Base-by-base conservation (phyloP, 2,329 filamentous ascomycete species). In the Tolypocladium sp. region DNA sequence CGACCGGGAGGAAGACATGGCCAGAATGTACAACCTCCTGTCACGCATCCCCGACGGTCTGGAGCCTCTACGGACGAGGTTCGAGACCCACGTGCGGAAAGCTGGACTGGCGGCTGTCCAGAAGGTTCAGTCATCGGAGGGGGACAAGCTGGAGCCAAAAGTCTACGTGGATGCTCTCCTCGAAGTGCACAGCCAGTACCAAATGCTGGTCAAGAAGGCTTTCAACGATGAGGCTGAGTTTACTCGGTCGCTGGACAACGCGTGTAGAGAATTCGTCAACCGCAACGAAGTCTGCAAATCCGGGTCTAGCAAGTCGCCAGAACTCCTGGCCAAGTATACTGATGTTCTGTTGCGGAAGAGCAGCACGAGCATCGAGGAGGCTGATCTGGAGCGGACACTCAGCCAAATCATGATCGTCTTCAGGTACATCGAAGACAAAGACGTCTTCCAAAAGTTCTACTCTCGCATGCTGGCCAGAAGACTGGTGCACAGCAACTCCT, bases 381-480 rank as follows among this genome's bases (percentile, higher is more conserved):
- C 90, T 38, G 93, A 99, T 69, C 82, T 97, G 67, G 94, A 99
- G 76, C 88, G 89, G 65, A 89, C 91, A 38, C 79, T 97, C 37
- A 86, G 85, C 25, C 91, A 97, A 73, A 94, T 99, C 68, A 99
- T 99, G 94, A 97, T 93, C 1, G 91, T 99, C 58, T 99, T 99
- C 84, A 97, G 97, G 78, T 99, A 99, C 75, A 97, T 99, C 63
- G 94, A 99, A 72, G 95, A 99, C 76, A 99, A 99, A 81, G 94
- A 99, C 70, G 95, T 99, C 6, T 99, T 99, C 82, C 94, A 97
- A 74, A 99, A 97, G 74, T 99, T 97, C 76, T 99, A 99, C 77
- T 96, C 93, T 2, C 90, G 92, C 63, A 96, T 96, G 88, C 79
- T 99, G 67, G 94, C 94, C 56, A 91, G 96, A 73, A 91, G 94